A percentile compares a stretch with the other conserved stretches of the same genome.
Conservation (phyloP, 306 rosid species). For the Sicyos edulis region DNA sequence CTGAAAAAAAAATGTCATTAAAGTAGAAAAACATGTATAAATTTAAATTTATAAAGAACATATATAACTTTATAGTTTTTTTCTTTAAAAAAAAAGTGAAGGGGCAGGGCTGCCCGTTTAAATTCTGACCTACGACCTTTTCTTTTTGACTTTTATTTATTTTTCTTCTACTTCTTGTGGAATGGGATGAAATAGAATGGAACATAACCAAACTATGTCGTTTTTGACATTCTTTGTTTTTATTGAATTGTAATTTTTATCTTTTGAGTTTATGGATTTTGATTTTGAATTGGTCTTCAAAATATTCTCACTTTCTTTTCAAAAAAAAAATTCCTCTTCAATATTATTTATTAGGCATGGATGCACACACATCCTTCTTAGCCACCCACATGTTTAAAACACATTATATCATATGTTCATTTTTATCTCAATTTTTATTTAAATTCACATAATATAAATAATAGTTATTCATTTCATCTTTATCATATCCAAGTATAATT, state of each 20-base stretch:
- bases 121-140: background rate
- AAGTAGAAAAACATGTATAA: no score
- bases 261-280: background rate
- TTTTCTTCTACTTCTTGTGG: background rate
- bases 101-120: background rate
- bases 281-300: slow-evolving; percentile 6
- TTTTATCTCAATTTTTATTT: background rate
- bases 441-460: background rate
- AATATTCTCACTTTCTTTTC: background rate
- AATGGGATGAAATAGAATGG: background rate
- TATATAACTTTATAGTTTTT: no score
- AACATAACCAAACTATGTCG: slow-evolving; percentile 12
- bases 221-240: slow-evolving; percentile 15
- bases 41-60: no score
- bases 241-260: background rate
- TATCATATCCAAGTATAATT: background rate
- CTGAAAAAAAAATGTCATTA: no score
- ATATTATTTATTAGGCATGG: slow-evolving; percentile 13
- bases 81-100: no score
- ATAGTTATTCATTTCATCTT: background rate
- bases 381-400: slow-evolving; percentile 19
- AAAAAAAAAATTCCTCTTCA: background rate
- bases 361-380: background rate
- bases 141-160: background rate
- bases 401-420: background rate